A percentile compares a stretch with the other conserved stretches of the same genome.
These are phyloP conservation scores for Colletotrichum falcatum DNA, from an alignment of 2,329 filamentous ascomycete genomes.

Conservation along the genomic window DNA sequence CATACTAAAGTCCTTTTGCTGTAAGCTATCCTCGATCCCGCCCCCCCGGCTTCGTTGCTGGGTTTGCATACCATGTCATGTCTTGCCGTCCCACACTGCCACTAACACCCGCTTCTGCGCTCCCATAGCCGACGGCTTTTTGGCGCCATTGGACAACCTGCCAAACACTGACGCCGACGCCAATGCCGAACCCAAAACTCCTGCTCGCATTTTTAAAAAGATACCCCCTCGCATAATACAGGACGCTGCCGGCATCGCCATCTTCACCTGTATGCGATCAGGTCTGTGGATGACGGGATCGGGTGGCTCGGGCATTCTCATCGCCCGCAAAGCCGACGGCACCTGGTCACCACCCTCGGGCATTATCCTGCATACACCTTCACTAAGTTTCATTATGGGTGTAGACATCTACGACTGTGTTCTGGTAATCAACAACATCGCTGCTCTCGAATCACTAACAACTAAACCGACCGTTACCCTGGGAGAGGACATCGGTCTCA, in stretches of 20 bases:
- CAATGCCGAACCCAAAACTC: constrained; percentile 57
- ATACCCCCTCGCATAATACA: constrained; percentile 89
- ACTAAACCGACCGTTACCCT: constrained; percentile 83
- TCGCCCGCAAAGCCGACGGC: constrained; percentile 86
- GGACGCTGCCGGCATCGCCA: constrained; percentile 89
- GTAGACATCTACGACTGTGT: constrained; percentile 98
- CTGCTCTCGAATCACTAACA: constrained; percentile 82
- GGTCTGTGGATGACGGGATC: constrained; percentile 93
- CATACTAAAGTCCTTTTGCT: constrained; percentile 91
- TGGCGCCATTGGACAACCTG: constrained; percentile 58
- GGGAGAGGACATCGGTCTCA: constrained; percentile 82
- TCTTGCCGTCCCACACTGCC: constrained; percentile 20
- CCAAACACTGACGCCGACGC: constrained; percentile 44
- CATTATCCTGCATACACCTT: constrained; percentile 89
- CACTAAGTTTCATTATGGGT: constrained; percentile 88
- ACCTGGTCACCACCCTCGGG: constrained; percentile 93
- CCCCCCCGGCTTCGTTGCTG: neutral
- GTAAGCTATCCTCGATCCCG: constrained; percentile 58
- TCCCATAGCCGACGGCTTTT: constrained; percentile 65
- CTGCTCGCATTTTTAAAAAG: constrained; percentile 74
- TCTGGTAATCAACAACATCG: constrained; percentile 88
- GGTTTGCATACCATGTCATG: neutral
- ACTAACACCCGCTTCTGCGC: constrained; percentile 35
- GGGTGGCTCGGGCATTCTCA: constrained; percentile 87
- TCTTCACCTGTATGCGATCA: constrained; percentile 96